Percentiles rank a stretch among this genome's conserved stretches.
Conservation (phyloP, 352 stramenopile genomes). For the Phytophthora idaei region DNA sequence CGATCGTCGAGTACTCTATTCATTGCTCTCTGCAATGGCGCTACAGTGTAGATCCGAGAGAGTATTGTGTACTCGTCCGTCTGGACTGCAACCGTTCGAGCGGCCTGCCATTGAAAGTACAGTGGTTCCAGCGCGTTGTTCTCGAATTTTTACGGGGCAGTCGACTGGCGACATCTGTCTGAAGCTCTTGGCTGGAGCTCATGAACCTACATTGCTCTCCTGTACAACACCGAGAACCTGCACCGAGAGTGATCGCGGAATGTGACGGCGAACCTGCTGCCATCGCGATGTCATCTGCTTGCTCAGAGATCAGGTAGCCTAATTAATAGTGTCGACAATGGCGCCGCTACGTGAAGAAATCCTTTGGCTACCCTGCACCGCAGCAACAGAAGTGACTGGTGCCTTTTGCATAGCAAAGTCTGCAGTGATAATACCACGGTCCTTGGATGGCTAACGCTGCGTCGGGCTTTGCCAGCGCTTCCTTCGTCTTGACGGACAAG, state of each 20-base stretch:
- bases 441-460: too few relatives aligned
- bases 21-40: too few relatives aligned
- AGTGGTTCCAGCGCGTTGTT: too few relatives aligned
- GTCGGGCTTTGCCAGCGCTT: background rate
- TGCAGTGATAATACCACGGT: background rate
- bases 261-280: background rate
- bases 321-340: too few relatives aligned
- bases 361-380: background rate
- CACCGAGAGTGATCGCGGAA: slow-evolving; percentile 14
- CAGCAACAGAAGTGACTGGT: too few relatives aligned
- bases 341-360: background rate
- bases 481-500: slow-evolving; percentile 7
- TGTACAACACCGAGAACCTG: slow-evolving; percentile 9
- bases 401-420: background rate
- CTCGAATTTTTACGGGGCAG: slow-evolving; percentile 10
- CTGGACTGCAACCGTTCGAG: too few relatives aligned
- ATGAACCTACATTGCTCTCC: background rate
- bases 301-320: too few relatives aligned
- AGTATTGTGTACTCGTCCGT: too few relatives aligned
- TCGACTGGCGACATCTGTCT: slow-evolving; percentile 20
- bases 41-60: too few relatives aligned
- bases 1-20: too few relatives aligned
- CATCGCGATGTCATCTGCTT: too few relatives aligned
- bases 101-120: too few relatives aligned
- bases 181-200: background rate